Evolutionary conservation across 192 early-diverging fungal species (phyloP), one percentile per base, ranked within the genome.

Genomic region (Backusella psychrophila): DNA sequence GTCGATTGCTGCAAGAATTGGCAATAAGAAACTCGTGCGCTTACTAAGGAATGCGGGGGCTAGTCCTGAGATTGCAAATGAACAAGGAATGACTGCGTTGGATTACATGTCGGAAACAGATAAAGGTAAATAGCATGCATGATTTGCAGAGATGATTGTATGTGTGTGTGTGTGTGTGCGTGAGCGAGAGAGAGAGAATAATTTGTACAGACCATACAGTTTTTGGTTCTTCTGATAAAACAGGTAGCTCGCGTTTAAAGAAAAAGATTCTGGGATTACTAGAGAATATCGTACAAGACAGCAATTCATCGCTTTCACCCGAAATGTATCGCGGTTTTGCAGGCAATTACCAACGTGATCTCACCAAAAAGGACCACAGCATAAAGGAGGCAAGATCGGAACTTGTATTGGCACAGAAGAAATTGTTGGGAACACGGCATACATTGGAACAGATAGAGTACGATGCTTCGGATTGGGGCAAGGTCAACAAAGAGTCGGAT

Each of bases 51-150:
- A 86, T 33, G 82, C 87, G 19, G 92, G 92, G 0, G 93, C 90
- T 0, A 88, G 91, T 80, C 59, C 83, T 6, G 82, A 81, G 34
- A 89, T 96, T 75, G 80, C 81, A 34, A 96, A 96, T 79, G 74
- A 80, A 65, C 87, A 88, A 44, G 92, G 92, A 14, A 85, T 91
- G 78, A 87, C 83, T 74, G 92, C 93, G 9, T 79, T 85, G 71
- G 93, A 95, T 76, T 87, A 71, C 23, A 31, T 46, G 9, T 15
- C 9, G 26, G 69, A 46, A 71, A 46, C 41, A 12, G 26, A 71
- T 46, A 71, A 36, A 26, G 23, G 41, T 46, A 23, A 44, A 44
- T n/a, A 36, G 17, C 23, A 53, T 21, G 52, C 23, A 53, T 21
- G 52, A 23, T 53, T 9, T 23, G 21, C 4, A 49, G 17, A 49